phyloP scores from a whole-genome alignment of 2,329 filamentous ascomycete species.

The Dothiorella sarmentorum region DNA sequence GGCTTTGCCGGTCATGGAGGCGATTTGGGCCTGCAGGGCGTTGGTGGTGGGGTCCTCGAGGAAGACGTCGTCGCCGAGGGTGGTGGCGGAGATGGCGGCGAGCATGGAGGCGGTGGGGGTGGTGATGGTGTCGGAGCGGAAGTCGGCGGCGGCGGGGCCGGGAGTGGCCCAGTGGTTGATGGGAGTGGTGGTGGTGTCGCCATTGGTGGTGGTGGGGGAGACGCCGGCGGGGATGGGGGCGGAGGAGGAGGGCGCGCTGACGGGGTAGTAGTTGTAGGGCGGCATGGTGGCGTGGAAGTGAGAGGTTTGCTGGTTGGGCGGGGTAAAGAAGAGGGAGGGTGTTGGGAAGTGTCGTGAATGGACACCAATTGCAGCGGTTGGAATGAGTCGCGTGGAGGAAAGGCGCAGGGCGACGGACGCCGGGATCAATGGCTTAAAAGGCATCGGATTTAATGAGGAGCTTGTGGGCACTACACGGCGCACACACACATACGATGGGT shows the following conservation, averaged over 20 bases:
- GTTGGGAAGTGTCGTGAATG: not conserved
- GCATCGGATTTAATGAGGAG: no score
- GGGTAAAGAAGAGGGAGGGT: not conserved
- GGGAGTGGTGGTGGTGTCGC: no score
- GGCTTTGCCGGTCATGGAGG: conserved; percentile 70
- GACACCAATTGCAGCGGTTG: no score
- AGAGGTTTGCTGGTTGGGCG: not conserved
- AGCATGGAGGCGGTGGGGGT: conserved; percentile 65
- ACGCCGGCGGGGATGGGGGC: not conserved
- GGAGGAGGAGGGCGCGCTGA: not conserved
- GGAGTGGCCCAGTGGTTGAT: conserved; percentile 36
- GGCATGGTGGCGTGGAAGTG: not conserved
- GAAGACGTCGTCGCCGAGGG: conserved; percentile 81
- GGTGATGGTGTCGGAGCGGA: conserved; percentile 47
- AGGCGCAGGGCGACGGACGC: no score
- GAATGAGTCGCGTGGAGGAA: no score
- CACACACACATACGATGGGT: no score
- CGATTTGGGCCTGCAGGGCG: conserved; percentile 70
- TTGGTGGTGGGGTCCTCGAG: conserved; percentile 75
- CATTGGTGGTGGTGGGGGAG: no score
- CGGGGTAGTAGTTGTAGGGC: conserved; percentile 7
- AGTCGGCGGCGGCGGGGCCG: conserved; percentile 54
- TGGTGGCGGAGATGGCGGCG: conserved; percentile 67
- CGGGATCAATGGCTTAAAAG: no score
- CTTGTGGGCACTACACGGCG: no score